Percentiles rank a stretch among this genome's conserved stretches.
These are phyloP conservation scores for Thielaviopsis punctulata DNA, from an alignment of 2,329 filamentous ascomycete genomes.

Conservation along the genomic window DNA sequence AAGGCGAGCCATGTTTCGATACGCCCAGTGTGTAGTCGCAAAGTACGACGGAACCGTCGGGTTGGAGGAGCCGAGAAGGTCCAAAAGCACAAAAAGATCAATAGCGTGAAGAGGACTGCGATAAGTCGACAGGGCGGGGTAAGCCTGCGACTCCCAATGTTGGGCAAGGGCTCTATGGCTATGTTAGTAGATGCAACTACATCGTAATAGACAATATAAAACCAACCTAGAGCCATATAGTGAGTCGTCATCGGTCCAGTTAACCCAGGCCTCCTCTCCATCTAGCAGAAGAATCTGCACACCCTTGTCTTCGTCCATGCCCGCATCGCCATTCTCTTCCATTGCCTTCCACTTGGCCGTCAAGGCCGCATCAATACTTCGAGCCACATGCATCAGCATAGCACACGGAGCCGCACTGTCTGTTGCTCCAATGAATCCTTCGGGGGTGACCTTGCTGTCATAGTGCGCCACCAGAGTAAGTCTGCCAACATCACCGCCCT, in stretches of 20 bases:
- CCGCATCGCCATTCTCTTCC: conserved; percentile 37
- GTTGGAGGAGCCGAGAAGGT: conserved; percentile 56
- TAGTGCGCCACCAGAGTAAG: conserved; percentile 88
- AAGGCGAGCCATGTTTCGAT: conserved; percentile 54
- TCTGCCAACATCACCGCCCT: conserved; percentile 56
- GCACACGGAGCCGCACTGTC: conserved; percentile 92
- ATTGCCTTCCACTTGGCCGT: conserved; percentile 68
- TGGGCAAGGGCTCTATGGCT: conserved; percentile 48
- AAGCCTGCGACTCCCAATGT: conserved; percentile 54
- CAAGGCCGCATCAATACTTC: conserved; percentile 62
- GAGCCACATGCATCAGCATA: conserved; percentile 74
- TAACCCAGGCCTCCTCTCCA: conserved; percentile 79
- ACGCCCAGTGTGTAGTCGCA: conserved; percentile 83
- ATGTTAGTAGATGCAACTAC: not conserved
- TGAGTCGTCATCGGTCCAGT: conserved; percentile 67
- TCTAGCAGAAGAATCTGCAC: conserved; percentile 83
- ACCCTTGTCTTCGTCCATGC: conserved; percentile 58
- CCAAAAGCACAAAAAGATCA: conserved; percentile 76
- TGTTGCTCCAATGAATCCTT: conserved; percentile 82
- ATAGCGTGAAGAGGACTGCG: conserved; percentile 62
- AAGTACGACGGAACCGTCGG: conserved; percentile 75
- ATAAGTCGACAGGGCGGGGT: conserved; percentile 59
- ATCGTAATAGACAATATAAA: not conserved
- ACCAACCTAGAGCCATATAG: conserved; percentile 68
- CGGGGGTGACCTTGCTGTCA: conserved; percentile 63